These are phyloP conservation scores for Malassezia equina DNA, from an alignment of 1,284 basidiomycete species.

Conservation along the genomic window DNA sequence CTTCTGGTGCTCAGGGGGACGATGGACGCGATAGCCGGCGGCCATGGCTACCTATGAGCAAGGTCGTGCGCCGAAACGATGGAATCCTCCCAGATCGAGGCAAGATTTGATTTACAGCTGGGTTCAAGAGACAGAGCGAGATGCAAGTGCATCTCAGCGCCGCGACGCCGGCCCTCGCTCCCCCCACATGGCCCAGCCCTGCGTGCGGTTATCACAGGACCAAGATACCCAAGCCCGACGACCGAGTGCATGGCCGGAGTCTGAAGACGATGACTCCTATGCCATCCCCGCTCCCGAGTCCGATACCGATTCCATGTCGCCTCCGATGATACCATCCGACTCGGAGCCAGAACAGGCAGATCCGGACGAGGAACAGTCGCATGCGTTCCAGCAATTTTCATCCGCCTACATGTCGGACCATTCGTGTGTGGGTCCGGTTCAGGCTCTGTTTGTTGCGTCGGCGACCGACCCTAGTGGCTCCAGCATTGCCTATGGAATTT, in stretches of 20 bases:
- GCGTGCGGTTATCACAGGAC: neutral
- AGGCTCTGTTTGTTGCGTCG: conserved; percentile 31
- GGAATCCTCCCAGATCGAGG: neutral
- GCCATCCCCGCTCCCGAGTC: neutral
- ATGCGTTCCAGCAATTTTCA: conserved; percentile 28
- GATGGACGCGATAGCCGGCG: neutral
- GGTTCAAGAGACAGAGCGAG: neutral
- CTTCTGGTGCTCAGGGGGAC: neutral
- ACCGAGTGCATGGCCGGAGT: too few relatives aligned
- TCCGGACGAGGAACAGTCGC: neutral
- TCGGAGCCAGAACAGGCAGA: neutral
- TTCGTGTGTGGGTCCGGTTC: conserved; percentile 25
- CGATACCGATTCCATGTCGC: neutral
- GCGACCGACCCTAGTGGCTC: conserved; percentile 21
- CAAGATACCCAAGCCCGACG: neutral
- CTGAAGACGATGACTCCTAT: neutral
- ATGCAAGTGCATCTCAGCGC: neutral
- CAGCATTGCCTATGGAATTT: conserved; percentile 23
- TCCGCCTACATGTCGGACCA: conserved; percentile 28
- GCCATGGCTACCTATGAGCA: neutral
- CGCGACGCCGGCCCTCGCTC: neutral
- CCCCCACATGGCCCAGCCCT: neutral
- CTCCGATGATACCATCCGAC: neutral
- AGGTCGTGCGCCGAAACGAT: neutral
- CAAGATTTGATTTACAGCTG: neutral